Percentiles rank a stretch among this genome's conserved stretches.
phyloP scores from a whole-genome alignment of 257 asterid species.

The Rauvolfia tetraphylla region DNA sequence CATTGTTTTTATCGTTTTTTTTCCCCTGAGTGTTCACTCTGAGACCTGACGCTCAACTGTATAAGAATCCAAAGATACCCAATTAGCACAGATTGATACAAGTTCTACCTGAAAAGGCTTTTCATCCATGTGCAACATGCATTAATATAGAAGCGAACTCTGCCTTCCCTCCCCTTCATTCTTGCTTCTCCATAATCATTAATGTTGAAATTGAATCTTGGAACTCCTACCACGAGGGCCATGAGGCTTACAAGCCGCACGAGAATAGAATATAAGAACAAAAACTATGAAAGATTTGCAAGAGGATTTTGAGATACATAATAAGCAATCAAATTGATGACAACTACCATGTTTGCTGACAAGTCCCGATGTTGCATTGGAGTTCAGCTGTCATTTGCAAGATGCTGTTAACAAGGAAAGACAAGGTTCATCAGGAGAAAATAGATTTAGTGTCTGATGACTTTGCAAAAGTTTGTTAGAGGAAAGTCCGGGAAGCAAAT shows the following conservation, averaged over 20 bases:
- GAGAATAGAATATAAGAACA: neutral
- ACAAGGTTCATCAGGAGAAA: neutral
- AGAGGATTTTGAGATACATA: neutral
- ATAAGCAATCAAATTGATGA: neutral
- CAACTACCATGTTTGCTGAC: neutral
- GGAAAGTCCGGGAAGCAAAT: neutral
- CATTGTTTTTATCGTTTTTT: too few relatives aligned
- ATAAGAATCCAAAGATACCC: neutral
- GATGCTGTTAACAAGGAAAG: neutral
- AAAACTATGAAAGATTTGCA: neutral
- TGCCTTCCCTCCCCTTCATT: neutral
- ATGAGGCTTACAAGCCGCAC: neutral
- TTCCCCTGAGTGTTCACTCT: too few relatives aligned
- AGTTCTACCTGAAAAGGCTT: slow-evolving; percentile 4
- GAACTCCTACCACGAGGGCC: neutral
- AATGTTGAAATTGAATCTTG: slow-evolving; percentile 6
- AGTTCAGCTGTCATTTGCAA: neutral
- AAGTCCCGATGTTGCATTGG: neutral
- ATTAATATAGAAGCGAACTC: neutral
- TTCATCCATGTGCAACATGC: neutral
- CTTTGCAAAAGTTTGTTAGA: neutral
- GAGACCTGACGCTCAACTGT: neutral
- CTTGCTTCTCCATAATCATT: slow-evolving; percentile 2
- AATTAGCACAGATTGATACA: neutral
- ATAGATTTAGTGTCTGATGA: neutral